Base-by-base conservation (phyloP, 2,329 filamentous ascomycete genomes). In the Fusarium metavorans region DNA sequence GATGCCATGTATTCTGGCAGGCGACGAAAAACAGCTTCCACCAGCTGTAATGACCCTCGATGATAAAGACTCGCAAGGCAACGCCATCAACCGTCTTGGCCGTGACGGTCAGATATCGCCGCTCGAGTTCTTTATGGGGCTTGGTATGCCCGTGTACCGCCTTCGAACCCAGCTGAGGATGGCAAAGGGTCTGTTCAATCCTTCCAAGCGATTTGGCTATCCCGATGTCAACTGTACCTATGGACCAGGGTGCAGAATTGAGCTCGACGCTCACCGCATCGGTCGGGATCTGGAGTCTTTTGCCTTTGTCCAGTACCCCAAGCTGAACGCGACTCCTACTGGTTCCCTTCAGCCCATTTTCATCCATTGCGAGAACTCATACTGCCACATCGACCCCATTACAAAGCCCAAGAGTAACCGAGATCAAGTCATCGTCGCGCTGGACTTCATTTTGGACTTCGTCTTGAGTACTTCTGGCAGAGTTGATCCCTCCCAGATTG, bases 311-410 rank as follows among this genome's bases (percentile, higher is more conserved):
- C n/a, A 11, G 9, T 3, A 41, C 18, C 37, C 18, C 18, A 2
- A 20, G 37, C 18, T 41, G 37, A n/a, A 41, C 37, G 37, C 37
- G 9, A 18, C 37, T 3, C 37, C 9, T 1, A 11, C 9, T 41
- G 37, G 18, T 2, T 43, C n/a, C 0, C 5, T 43, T 0, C n/a
- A 43, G 0, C 41, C 41, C 41, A 23, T 43, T 0, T 43, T 43
- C 11, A 23, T 43, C 7, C 41, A 43, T 4, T 43, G 41, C 11
- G 39, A 20, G n/a, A 13, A 13, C 3, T 43, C 41, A 0, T 1
- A 43, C 5, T 43, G 41, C 11, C 41, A 43, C 2, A 2, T 4
- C 20, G 41, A 23, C n/a, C 41, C 41, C 20, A 23, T 23, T 2
- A 43, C 41, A 8, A 23, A 43, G 4, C 14, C 41, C 11, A 43